Evolutionary conservation across 257 asterid genomes (phyloP), one percentile per base, ranked within the genome.

Genomic region (Fraxinus anomala): DNA sequence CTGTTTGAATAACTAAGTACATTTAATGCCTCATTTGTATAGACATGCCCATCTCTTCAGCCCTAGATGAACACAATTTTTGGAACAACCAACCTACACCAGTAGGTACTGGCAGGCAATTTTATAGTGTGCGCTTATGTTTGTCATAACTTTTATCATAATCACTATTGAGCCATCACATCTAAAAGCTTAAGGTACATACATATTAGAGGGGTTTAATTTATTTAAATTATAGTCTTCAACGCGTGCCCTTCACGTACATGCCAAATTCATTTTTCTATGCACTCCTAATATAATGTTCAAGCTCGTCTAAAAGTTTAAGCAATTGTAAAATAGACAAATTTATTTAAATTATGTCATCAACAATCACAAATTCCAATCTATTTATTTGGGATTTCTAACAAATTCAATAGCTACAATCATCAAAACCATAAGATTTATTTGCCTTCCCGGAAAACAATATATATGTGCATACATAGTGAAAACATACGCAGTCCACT

Each of bases 401-500:
- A 54, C 24, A n/a, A 54, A 54, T n/a, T 54, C 24, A 19, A 51
- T 17, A 19, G 63, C 10, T 19, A 54, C 65, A 54, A 54, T 4
- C 2, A 5, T 5, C 65, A 44, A 19, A 19, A 54, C 23, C 21
- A 54, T 54, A 5, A 54, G 24, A 54, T 54, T n/a, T 2, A 1
- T 49, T 49, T 1, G n/a, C 61, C 61, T 16, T 61, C 31, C 11
- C 42, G 4, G 73, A 59, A 7, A 37, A 37, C 42, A 37, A 37
- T 37, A 37, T 37, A 37, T 7, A 37, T 37, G 42, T 6, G 42
- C 37, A 61, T 24, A 40, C 21, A 59, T 5, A 44, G 40, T 33
- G 69, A 10, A 10, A 72, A 6, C 63, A 40, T 2, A 47, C 37
- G 71, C 49, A 70, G 72, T 28, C 13, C 71, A 80, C 85, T 72